These are phyloP conservation scores for Craterostigma plantagineum DNA, from an alignment of 257 asterid species.

Conservation along the genomic window DNA sequence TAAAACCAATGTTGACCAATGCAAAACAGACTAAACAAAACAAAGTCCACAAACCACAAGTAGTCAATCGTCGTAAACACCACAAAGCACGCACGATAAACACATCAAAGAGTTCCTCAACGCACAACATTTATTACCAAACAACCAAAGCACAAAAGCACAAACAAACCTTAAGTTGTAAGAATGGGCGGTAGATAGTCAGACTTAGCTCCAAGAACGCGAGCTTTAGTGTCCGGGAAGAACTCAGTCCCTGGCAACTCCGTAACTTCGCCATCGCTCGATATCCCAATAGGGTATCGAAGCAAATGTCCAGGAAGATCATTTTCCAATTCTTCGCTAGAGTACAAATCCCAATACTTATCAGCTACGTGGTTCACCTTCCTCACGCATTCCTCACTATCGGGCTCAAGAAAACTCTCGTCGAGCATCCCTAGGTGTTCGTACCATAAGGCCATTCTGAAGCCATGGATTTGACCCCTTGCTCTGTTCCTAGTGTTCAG, in stretches of 20 bases:
- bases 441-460: conserved; percentile 47
- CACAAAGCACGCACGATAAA: no score
- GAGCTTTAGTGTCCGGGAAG: conserved; percentile 40
- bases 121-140: no score
- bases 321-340: conserved; percentile 18
- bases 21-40: no score
- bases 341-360: conserved; percentile 28
- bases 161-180: conserved; percentile 15
- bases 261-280: conserved; percentile 21
- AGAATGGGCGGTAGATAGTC: conserved; percentile 39
- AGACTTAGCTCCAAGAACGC: conserved; percentile 27
- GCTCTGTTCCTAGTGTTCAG: conserved; percentile 24
- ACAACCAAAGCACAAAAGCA: no score
- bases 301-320: conserved; percentile 44
- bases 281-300: conserved; percentile 27
- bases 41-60: no score
- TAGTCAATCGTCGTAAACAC: no score
- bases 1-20: no score
- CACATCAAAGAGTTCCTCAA: no score
- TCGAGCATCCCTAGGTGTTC: conserved; percentile 53
- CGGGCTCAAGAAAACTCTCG: conserved; percentile 27
- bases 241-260: conserved; percentile 31
- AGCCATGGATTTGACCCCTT: conserved; percentile 48
- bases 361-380: conserved; percentile 27
- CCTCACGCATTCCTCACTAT: conserved; percentile 20